phyloP scores from a whole-genome alignment of 768 basidiomycete genomes.

The Boletellus ananiceps region DNA sequence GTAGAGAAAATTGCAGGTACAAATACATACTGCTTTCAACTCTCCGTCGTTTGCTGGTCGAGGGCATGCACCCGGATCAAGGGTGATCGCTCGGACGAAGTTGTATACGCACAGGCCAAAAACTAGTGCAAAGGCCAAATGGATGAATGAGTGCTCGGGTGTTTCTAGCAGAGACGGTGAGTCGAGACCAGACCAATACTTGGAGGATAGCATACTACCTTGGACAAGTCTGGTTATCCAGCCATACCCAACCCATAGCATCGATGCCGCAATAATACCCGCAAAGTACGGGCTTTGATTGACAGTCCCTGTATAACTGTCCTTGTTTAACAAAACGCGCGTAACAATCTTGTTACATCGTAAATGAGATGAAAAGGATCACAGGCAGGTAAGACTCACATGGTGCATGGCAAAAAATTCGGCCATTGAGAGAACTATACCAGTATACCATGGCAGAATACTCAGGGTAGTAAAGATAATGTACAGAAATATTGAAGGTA shows the following conservation, averaged over 20 bases:
- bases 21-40: slow-evolving; percentile 67
- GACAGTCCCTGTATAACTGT: slow-evolving; percentile 77
- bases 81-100: slow-evolving; percentile 83
- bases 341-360: slow-evolving; percentile 61
- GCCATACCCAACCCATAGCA: slow-evolving; percentile 81
- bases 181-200: neutral
- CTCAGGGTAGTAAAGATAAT: slow-evolving; percentile 81
- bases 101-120: slow-evolving; percentile 77
- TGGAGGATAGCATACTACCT: slow-evolving; percentile 41
- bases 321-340: slow-evolving; percentile 78
- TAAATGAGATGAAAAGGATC: slow-evolving; percentile 4
- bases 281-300: slow-evolving; percentile 90
- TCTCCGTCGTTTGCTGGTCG: slow-evolving; percentile 79
- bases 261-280: slow-evolving; percentile 79
- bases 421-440: slow-evolving; percentile 73
- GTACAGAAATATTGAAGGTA: slow-evolving; percentile 77
- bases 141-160: slow-evolving; percentile 67
- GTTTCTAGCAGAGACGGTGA: slow-evolving; percentile 47
- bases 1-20: neutral
- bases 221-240: slow-evolving; percentile 77
- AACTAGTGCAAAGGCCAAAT: slow-evolving; percentile 69
- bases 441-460: slow-evolving; percentile 87
- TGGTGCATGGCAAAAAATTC: slow-evolving; percentile 94
- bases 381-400: slow-evolving; percentile 43
- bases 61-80: slow-evolving; percentile 88